These are phyloP conservation scores for Dipteronia dyeriana DNA, from an alignment of 345 rosid species.

Conservation along the genomic window DNA sequence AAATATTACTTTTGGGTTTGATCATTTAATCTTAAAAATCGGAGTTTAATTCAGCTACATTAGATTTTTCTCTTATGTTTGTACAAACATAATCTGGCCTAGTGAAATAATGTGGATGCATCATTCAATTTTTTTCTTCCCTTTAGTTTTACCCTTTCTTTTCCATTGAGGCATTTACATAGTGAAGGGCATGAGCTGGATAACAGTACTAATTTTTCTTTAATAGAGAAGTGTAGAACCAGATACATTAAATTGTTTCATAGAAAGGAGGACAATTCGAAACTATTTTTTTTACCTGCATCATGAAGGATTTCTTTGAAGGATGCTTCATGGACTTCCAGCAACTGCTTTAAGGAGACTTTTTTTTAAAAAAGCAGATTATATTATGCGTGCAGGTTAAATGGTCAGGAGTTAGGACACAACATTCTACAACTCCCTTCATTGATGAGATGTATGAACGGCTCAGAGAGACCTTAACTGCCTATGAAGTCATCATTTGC, in stretches of 20 bases:
- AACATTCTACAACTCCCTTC: conserved; percentile 94
- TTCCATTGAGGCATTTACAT: neutral
- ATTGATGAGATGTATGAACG: conserved; percentile 94
- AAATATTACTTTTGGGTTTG: neutral
- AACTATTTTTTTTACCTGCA: neutral
- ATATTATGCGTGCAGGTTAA: conserved; percentile 66
- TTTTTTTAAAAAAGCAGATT: conserved; percentile 21
- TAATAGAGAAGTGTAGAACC: neutral
- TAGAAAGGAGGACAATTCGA: neutral
- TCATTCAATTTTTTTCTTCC: neutral
- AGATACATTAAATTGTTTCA: neutral
- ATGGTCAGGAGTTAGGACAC: conserved; percentile 94
- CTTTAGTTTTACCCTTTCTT: neutral
- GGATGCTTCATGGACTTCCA: conserved; percentile 4
- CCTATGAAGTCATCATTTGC: conserved; percentile 87
- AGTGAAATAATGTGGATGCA: neutral
- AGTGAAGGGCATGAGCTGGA: neutral
- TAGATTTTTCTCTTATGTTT: neutral
- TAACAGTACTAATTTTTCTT: neutral
- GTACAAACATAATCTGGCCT: neutral
- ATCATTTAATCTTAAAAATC: neutral
- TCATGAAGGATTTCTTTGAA: conserved; percentile 3
- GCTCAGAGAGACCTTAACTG: conserved; percentile 65
- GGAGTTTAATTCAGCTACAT: neutral
- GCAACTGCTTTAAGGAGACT: conserved; percentile 3